Percentiles rank a stretch among this genome's conserved stretches.
Conservation (phyloP, 83 land plant species). For the Diphasiastrum complanatum region DNA sequence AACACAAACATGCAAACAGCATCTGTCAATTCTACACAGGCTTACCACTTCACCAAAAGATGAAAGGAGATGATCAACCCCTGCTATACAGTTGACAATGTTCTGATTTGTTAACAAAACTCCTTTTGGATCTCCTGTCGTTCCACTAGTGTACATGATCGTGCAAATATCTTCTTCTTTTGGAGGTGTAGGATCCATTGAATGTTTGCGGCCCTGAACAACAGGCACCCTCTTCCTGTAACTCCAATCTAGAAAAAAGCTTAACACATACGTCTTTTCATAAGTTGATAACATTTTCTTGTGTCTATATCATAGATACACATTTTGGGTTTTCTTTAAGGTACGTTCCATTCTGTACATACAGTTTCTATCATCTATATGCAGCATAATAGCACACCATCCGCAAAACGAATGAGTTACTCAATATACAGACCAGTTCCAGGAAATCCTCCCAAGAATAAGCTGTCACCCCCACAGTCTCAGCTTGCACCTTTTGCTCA, state of each 20-base stretch:
- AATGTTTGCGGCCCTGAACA: conserved; percentile 50
- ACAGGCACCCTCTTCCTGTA: no score
- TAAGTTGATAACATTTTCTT: no score
- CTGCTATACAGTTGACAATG: conserved; percentile 45
- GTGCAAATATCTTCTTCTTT: conserved; percentile 63
- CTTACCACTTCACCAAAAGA: conserved; percentile 45
- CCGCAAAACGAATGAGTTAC: not conserved
- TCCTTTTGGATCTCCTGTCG: conserved; percentile 98
- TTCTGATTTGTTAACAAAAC: conserved; percentile 60
- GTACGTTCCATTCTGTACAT: not conserved
- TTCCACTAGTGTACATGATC: conserved; percentile 99
- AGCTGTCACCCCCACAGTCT: conserved; percentile 47
- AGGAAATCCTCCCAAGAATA: conserved; percentile 81
- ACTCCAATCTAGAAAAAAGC: no score
- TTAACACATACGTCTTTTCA: no score
- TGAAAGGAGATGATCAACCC: conserved; percentile 43
- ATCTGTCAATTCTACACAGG: not conserved
- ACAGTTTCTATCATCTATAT: not conserved
- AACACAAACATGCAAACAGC: not conserved
- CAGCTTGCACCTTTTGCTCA: conserved; percentile 54
- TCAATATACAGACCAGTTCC: conserved; percentile 44
- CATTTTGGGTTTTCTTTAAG: no score
- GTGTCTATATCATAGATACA: no score
- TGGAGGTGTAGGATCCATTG: conserved; percentile 42
- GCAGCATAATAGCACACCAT: not conserved